Evolutionary conservation across 805 yeast species (phyloP), one percentile per base, ranked within the genome.

Genomic region (Ogataea pini): DNA sequence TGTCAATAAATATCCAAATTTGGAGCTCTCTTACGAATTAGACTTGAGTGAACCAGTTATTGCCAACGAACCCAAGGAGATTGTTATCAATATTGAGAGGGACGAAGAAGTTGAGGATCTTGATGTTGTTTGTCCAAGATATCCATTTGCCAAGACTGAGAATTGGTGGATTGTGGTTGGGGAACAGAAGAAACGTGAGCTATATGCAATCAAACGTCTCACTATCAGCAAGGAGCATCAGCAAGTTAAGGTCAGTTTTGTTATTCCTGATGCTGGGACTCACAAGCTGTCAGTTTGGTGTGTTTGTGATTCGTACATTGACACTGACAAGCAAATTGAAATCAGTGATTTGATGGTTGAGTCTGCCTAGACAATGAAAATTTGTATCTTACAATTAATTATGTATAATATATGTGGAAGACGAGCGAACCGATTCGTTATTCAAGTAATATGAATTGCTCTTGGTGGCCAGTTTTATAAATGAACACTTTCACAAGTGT

Each of bases 151-250:
- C 2, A 89, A 86, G 67, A 62, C 71, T 7, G 94, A 87, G 60
- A 76, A 73, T 49, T 79, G 97, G 98, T 91, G 97, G 96, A 62
- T 92, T 17, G 85, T 92, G 6, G 67, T 91, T 33, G 97, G 98
- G 4, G 86, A 86, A 52, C 59, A 76, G 1, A 62, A 67, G 1
- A 71, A 76, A 0, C 80, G 76, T 48, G 85, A 84, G 58, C 65
- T 92, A 28, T 84, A 82, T 55, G 91, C 89, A 0, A 82, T 89
- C 51, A 85, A 85, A 62, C 86, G 84, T 62, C 72, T 86, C 0
- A 64, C 76, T 0, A 68, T 88, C 2, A 62, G 71, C 8, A 73
- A 77, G 51, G 82, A 82, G 51, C 63, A 65, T 1, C 87, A 84
- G 60, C 60, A 65, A 3, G 72, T 84, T 13, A 70, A 69, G 6